phyloP scores from a whole-genome alignment of 352 stramenopile species.

The Globisporangium perplexum region DNA sequence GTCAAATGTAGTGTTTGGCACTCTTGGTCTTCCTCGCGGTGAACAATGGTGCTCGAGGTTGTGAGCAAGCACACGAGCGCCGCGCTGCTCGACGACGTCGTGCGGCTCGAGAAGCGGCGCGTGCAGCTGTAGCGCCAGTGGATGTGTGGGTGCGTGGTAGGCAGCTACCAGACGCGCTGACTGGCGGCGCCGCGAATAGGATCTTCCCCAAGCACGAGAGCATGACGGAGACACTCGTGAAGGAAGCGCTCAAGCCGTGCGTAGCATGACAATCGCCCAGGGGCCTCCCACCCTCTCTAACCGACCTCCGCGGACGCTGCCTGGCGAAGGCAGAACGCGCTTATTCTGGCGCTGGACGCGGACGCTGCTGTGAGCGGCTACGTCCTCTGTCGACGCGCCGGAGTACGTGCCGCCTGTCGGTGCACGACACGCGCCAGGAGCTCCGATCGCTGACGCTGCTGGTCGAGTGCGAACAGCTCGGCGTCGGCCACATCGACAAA shows the following conservation, averaged over 20 bases:
- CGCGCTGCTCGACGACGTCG: constrained; percentile 6
- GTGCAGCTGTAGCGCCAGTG: neutral
- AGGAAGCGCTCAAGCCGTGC: constrained; percentile 9
- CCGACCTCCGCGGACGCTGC: neutral
- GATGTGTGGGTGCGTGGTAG: neutral
- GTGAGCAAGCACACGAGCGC: constrained; percentile 9
- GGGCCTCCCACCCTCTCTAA: neutral
- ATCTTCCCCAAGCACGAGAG: constrained; percentile 16
- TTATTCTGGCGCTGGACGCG: constrained; percentile 27
- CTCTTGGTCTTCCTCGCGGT: neutral
- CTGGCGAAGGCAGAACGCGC: constrained; percentile 22
- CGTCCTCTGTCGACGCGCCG: constrained; percentile 34
- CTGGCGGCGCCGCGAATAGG: neutral
- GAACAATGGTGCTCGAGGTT: constrained; percentile 7
- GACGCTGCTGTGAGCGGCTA: constrained; percentile 25
- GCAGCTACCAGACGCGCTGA: no score
- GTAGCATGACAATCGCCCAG: no score
- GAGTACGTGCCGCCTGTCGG: constrained; percentile 18
- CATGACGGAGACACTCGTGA: constrained; percentile 9
- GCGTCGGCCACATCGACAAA: constrained; percentile 34
- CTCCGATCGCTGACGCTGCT: neutral
- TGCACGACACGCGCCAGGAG: neutral
- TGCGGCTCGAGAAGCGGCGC: constrained; percentile 14
- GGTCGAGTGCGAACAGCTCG: constrained; percentile 13
- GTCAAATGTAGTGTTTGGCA: constrained; percentile 1